A percentile compares a stretch with the other conserved stretches of the same genome.
Conservation (phyloP, 2,329 filamentous ascomycete genomes). For the Pseudodiploospora longispora region DNA sequence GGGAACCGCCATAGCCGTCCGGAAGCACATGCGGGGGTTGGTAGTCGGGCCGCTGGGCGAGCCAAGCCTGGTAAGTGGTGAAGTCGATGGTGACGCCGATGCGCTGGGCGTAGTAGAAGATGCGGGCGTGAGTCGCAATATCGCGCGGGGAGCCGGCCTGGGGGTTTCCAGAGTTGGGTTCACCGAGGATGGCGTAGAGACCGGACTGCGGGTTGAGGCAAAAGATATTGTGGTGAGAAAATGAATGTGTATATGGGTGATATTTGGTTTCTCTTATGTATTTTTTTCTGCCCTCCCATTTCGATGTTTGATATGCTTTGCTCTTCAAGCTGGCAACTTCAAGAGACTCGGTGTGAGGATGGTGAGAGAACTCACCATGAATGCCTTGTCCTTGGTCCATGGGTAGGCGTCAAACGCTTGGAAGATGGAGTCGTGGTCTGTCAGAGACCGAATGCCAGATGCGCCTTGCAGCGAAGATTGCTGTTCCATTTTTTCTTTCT, state of each 20-base stretch:
- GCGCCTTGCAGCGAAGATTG: conserved; percentile 14
- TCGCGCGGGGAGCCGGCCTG: conserved; percentile 40
- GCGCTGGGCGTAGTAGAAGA: conserved; percentile 55
- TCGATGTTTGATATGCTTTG: too few species aligned
- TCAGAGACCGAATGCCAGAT: conserved; percentile 31
- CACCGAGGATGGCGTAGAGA: conserved; percentile 56
- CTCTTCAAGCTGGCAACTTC: too few species aligned
- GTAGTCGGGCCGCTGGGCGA: conserved; percentile 29
- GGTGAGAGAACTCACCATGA: conserved; percentile 42
- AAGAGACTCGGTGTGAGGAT: background rate
- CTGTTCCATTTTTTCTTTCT: background rate
- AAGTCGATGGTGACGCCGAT: conserved; percentile 54
- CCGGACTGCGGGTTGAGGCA: conserved; percentile 36
- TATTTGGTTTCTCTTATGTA: background rate
- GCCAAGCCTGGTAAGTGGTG: conserved; percentile 58
- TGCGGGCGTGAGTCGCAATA: conserved; percentile 59
- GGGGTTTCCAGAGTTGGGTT: conserved; percentile 31
- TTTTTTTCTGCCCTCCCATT: too few species aligned
- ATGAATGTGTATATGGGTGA: background rate
- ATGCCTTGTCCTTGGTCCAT: conserved; percentile 60
- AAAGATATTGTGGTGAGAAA: background rate
- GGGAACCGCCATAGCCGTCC: conserved; percentile 3
- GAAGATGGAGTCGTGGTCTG: conserved; percentile 39
- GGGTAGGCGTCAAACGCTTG: conserved; percentile 56
- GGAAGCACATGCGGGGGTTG: conserved; percentile 28